Evolutionary conservation across 163 green algal species (phyloP), one percentile per base, ranked within the genome.

Genomic region (Prototheca stagnorum): DNA sequence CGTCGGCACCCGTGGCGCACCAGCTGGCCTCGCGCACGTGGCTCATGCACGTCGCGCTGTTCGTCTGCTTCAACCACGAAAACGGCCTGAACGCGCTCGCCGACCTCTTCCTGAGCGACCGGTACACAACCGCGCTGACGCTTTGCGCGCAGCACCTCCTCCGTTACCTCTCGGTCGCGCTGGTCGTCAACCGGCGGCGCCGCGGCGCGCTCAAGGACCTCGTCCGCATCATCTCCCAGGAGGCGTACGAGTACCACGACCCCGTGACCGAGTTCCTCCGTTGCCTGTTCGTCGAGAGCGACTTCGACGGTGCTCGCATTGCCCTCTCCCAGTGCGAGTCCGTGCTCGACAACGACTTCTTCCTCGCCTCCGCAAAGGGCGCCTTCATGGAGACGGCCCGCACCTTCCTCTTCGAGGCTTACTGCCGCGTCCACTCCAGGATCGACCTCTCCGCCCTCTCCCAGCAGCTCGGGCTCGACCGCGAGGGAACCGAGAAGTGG

Each of bases 51-150:
- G 97, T 86, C 88, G 55, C 65, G 5, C 73, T 99, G 19, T 97
- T 93, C 59, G 80, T 97, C 24, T 95, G 93, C 76, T 96, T 93
- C 75, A 96, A 97, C 74, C 79, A 91, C 55, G 82, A 95, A 51
- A 93, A 89, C 57, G 90, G 90, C 19, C 70, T 81, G 48, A 92
- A 92, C 61, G 61, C 70, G 35, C 81, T 99, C 45, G 82, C 96
- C 29, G 90, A 99, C 67, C 66, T 97, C 8, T 95, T 95, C 72
- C 73, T 98, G 42, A 69, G 84, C 53, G 83, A 93, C 44, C 69
- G 73, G 27, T 99, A 95, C 70, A 42, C 94, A 25, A 85, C 84
- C 43, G 88, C 90, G 28, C 86, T 99, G 47, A 88, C 96, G 70
- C 84, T 86, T 44, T 89, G 85, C 31, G 73, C 82, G 14, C 89